A percentile compares a stretch with the other conserved stretches of the same genome.
Evolutionary conservation across 768 basidiomycete species (phyloP).

Genomic region (Leccinum aurantiacum): DNA sequence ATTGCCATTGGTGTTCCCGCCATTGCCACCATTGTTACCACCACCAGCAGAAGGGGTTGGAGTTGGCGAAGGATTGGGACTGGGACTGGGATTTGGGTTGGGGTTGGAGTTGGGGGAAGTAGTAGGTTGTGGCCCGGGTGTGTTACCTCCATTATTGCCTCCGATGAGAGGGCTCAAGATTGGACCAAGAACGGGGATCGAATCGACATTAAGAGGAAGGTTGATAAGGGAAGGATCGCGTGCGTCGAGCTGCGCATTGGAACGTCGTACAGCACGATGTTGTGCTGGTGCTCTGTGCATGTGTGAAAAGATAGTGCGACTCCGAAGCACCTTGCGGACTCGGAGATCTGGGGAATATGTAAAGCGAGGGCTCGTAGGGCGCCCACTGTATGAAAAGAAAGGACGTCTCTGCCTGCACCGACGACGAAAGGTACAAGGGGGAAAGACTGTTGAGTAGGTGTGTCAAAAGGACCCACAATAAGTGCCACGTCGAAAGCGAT

Average conservation of each 20-base stretch:
- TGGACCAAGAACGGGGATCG: slow-evolving; percentile 41
- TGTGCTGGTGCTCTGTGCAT: slow-evolving; percentile 17
- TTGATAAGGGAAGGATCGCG: slow-evolving; percentile 42
- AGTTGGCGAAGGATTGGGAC: background rate
- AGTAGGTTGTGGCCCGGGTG: slow-evolving; percentile 5
- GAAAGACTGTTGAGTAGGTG: background rate
- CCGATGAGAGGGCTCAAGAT: slow-evolving; percentile 37
- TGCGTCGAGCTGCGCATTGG: slow-evolving; percentile 25
- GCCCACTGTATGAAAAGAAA: slow-evolving; percentile 21
- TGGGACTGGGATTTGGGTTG: background rate
- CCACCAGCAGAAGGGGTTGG: background rate
- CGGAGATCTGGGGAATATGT: background rate
- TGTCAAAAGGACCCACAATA: background rate
- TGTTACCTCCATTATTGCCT: slow-evolving; percentile 5
- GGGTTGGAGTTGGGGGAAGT: background rate
- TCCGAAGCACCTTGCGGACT: slow-evolving; percentile 1
- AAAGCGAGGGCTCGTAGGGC: background rate
- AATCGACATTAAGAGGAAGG: slow-evolving; percentile 29
- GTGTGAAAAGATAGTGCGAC: slow-evolving; percentile 6
- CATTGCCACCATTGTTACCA: background rate
- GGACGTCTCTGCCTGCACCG: slow-evolving; percentile 18
- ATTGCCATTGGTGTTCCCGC: background rate
- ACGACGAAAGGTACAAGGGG: slow-evolving; percentile 5
- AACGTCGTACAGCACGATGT: slow-evolving; percentile 15
- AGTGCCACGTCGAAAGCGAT: background rate